Percentiles rank a stretch among this genome's conserved stretches.
phyloP scores from a whole-genome alignment of 1,139 yeast species.

The Petasospora fabianii region DNA sequence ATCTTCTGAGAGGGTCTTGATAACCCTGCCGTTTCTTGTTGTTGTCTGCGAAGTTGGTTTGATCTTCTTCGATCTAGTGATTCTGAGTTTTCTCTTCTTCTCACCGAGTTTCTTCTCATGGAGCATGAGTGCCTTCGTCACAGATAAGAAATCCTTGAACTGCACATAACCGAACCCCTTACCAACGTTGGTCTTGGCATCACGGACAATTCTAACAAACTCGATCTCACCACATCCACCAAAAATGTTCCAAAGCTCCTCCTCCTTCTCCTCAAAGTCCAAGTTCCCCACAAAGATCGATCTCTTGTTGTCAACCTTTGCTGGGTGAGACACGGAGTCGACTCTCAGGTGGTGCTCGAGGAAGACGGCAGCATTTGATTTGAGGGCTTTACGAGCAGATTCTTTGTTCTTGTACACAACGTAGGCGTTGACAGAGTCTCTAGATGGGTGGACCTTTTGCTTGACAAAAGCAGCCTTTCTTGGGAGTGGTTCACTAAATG shows the following conservation, averaged over 20 bases:
- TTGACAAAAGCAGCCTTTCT: conserved; percentile 88
- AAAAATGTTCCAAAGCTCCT: conserved; percentile 82
- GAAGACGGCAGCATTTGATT: conserved; percentile 66
- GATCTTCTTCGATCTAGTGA: conserved; percentile 71
- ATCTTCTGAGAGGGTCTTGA: conserved; percentile 44
- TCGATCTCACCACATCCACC: conserved; percentile 68
- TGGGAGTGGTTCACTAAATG: conserved; percentile 84
- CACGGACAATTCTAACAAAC: conserved; percentile 86
- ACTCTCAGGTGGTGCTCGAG: conserved; percentile 78
- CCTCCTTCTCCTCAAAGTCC: conserved; percentile 91
- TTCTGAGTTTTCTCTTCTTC: conserved; percentile 66
- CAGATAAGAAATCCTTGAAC: conserved; percentile 76
- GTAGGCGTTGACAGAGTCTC: conserved; percentile 86
- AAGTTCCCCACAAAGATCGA: conserved; percentile 92
- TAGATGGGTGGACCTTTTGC: conserved; percentile 69
- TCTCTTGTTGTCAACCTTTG: conserved; percentile 77
- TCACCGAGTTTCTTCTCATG: conserved; percentile 55
- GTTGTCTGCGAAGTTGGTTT: conserved; percentile 27
- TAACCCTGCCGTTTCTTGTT: conserved; percentile 16
- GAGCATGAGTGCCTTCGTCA: conserved; percentile 75
- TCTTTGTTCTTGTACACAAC: conserved; percentile 60
- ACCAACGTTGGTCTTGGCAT: conserved; percentile 89
- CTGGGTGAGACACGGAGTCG: conserved; percentile 89
- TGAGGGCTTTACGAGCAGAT: conserved; percentile 49
- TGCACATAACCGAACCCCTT: conserved; percentile 97